Percentiles rank a stretch among this genome's conserved stretches.
Evolutionary conservation across 495 filamentous ascomycete genomes (phyloP).

Genomic region (Talaromyces proteolyticus): DNA sequence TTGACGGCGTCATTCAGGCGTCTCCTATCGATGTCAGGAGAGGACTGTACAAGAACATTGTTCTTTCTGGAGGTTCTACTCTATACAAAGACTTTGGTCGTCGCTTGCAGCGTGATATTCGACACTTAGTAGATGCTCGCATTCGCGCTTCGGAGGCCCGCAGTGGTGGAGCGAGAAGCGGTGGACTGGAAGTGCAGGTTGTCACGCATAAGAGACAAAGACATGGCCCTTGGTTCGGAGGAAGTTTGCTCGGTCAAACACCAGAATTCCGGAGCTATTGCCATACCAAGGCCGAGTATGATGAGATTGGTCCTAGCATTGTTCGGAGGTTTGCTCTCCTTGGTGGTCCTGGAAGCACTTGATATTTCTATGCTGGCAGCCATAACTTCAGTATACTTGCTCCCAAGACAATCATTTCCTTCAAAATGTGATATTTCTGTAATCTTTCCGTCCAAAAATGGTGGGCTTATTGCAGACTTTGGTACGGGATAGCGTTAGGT

Average conservation of each 20-base stretch:
- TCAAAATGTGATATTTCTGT: not conserved
- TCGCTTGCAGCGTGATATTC: conserved; percentile 91
- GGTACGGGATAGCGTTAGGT: not conserved
- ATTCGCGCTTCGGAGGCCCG: conserved; percentile 86
- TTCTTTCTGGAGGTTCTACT: conserved; percentile 92
- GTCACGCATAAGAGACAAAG: conserved; percentile 94
- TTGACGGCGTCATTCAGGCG: conserved; percentile 93
- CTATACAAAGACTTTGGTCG: conserved; percentile 97
- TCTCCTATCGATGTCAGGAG: conserved; percentile 95
- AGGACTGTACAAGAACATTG: conserved; percentile 99
- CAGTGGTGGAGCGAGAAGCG: conserved; percentile 73
- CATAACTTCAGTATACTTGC: not conserved
- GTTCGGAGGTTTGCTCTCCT: conserved; percentile 92
- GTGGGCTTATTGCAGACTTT: no score
- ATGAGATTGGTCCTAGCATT: conserved; percentile 91
- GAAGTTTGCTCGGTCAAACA: conserved; percentile 91
- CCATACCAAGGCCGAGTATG: conserved; percentile 95
- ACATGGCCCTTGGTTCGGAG: conserved; percentile 97
- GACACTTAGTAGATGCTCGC: conserved; percentile 86
- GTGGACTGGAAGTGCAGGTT: conserved; percentile 91
- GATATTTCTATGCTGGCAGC: conserved; percentile 4
- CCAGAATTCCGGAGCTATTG: conserved; percentile 99
- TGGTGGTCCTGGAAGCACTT: conserved; percentile 76
- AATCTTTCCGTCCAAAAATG: not conserved
- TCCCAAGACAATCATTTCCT: not conserved